A percentile compares a stretch with the other conserved stretches of the same genome.
Conservation (phyloP, 2,329 filamentous ascomycete genomes). For the Amphichorda felina region DNA sequence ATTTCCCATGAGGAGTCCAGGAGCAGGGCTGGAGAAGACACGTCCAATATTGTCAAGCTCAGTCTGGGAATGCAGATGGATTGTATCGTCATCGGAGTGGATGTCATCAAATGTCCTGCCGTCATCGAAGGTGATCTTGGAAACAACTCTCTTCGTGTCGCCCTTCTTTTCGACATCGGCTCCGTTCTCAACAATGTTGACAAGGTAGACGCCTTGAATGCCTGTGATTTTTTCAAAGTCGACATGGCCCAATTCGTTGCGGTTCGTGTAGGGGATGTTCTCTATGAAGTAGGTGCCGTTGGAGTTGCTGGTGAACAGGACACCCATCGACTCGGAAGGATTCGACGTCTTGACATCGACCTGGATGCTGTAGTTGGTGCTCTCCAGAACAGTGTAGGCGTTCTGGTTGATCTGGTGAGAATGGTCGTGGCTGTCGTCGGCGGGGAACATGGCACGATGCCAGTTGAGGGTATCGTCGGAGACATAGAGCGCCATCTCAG, state of each 20-base stretch:
- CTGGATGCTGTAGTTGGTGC: slow-evolving; percentile 96
- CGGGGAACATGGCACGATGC: slow-evolving; percentile 85
- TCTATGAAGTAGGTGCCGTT: slow-evolving; percentile 93
- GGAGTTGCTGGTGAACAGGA: slow-evolving; percentile 90
- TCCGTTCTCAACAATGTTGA: slow-evolving; percentile 83
- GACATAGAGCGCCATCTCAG: slow-evolving; percentile 86
- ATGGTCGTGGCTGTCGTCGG: slow-evolving; percentile 61
- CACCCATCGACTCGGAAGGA: slow-evolving; percentile 63
- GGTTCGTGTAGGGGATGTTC: slow-evolving; percentile 87
- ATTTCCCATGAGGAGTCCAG: slow-evolving; percentile 86
- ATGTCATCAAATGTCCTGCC: slow-evolving; percentile 73
- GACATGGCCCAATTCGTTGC: slow-evolving; percentile 61
- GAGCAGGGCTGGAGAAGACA: slow-evolving; percentile 87
- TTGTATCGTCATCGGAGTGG: slow-evolving; percentile 50
- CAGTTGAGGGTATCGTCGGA: slow-evolving; percentile 73
- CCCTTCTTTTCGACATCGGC: slow-evolving; percentile 52
- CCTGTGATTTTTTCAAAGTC: slow-evolving; percentile 92
- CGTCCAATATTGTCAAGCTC: slow-evolving; percentile 70
- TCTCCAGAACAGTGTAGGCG: slow-evolving; percentile 88
- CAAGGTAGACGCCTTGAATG: slow-evolving; percentile 84
- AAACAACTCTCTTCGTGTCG: slow-evolving; percentile 56
- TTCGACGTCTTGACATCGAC: slow-evolving; percentile 74
- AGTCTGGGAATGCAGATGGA: slow-evolving; percentile 91
- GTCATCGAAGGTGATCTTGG: slow-evolving; percentile 89
- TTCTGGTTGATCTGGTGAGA: slow-evolving; percentile 58